A percentile compares a stretch with the other conserved stretches of the same genome.
These are phyloP conservation scores for Lactarius quietus DNA, from an alignment of 768 basidiomycete genomes.

Conservation along the genomic window DNA sequence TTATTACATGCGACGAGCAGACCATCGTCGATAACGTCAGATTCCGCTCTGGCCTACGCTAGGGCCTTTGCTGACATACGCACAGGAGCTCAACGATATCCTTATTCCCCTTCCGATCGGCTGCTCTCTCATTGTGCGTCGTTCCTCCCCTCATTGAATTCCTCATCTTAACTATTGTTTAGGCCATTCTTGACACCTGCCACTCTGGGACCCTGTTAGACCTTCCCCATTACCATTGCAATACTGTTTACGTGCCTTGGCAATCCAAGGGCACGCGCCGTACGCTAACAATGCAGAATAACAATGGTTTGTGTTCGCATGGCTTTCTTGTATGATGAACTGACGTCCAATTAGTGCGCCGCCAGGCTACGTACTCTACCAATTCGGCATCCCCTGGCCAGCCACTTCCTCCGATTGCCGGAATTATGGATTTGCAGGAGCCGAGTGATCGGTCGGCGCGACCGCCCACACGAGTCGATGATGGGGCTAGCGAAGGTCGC, in stretches of 20 bases:
- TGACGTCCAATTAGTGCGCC: constrained; percentile 15
- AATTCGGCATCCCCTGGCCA: background rate
- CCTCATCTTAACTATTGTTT: background rate
- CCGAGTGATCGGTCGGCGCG: background rate
- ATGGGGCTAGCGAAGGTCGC: background rate
- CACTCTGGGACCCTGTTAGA: constrained; percentile 31
- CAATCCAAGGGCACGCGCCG: constrained; percentile 27
- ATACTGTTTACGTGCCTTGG: constrained; percentile 29
- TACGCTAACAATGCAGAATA: constrained; percentile 23
- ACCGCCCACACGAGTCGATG: background rate
- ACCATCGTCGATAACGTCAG: constrained; percentile 29
- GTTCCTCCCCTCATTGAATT: background rate
- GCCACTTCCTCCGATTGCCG: background rate
- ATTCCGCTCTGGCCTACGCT: background rate
- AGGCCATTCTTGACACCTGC: constrained; percentile 31
- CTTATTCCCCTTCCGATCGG: constrained; percentile 27
- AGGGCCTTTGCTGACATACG: background rate
- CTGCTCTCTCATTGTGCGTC: constrained; percentile 22
- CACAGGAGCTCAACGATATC: constrained; percentile 12
- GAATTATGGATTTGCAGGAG: background rate
- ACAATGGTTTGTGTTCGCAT: constrained; percentile 15
- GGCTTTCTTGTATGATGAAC: background rate
- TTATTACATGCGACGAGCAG: constrained; percentile 19
- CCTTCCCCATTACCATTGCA: constrained; percentile 29
- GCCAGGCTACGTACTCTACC: constrained; percentile 5